Evolutionary conservation across 345 rosid genomes (phyloP), one percentile per base, ranked within the genome.

Genomic region (Hirschfeldia incana): DNA sequence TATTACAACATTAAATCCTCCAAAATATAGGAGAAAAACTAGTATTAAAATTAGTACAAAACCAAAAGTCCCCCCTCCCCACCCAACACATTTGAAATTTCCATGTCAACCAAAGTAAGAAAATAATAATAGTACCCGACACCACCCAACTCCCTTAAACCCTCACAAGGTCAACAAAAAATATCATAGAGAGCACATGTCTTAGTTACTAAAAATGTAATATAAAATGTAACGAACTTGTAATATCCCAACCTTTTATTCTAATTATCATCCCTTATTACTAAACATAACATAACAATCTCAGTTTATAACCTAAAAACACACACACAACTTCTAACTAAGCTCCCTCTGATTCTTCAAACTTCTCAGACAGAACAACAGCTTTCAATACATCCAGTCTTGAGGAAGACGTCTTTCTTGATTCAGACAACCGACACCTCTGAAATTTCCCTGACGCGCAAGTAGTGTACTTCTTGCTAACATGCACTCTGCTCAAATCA

Each of bases 381-480:
- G 27, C 4, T n/a, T 62, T 78, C 55, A 80, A 2, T 76, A 80
- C 80, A 80, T 80, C 83, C 83, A 80, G n/a, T 80, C 80, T 8
- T 80, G 83, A 1, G 83, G 83, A 76, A 80, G 83, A 16, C 46
- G 67, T 59, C 77, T 58, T 27, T 71, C 80, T 80, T 80, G 83
- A 9, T 49, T 76, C n/a, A 75, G 16, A 70, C 73, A 69, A 70
- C 57, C 65, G 17, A 11, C 78, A 6, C 36, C 66, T 69, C 79
- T 80, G 29, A 39, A 5, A 29, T 65, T 74, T 17, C 70, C 76
- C 57, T 71, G 77, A 65, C 80, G 73, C 17, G 49, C 80, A 6
- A 65, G 27, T 4, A 80, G 7, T 21, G 6, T 27, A 27, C 80
- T 80, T 70, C 80, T 75, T 0, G 49, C 80, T 0, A 70, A 46